phyloP scores from a whole-genome alignment of 2,329 filamentous ascomycete genomes.

The Nothomitra cinnamomea region DNA sequence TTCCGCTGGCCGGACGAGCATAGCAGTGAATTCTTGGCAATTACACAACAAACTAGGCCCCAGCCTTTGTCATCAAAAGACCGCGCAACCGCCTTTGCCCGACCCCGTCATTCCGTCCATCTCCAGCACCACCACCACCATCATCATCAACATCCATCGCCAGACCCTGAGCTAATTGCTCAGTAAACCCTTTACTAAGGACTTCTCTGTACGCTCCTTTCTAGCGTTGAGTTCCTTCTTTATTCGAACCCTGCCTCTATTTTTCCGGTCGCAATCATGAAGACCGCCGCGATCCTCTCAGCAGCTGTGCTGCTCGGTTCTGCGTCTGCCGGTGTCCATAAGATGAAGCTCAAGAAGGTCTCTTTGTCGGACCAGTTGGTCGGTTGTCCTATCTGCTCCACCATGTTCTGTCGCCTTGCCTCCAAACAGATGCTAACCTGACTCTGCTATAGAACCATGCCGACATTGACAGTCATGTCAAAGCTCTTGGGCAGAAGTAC shows the following conservation, averaged over 20 bases:
- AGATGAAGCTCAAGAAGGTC: constrained; percentile 95
- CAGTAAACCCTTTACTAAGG: neutral
- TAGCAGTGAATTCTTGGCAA: neutral
- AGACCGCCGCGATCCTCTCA: constrained; percentile 64
- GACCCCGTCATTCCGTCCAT: neutral
- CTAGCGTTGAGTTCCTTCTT: neutral
- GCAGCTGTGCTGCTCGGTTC: constrained; percentile 66
- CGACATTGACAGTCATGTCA: constrained; percentile 66
- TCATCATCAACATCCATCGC: neutral
- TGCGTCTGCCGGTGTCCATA: constrained; percentile 75
- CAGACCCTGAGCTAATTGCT: neutral
- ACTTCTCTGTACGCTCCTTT: neutral
- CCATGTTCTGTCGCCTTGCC: neutral
- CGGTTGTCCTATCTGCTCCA: constrained; percentile 23
- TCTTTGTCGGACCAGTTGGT: constrained; percentile 85
- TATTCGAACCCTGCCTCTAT: neutral
- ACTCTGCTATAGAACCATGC: constrained; percentile 42
- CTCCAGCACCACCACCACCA: neutral
- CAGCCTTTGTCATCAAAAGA: no score
- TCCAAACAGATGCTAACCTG: constrained; percentile 2
- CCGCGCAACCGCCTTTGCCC: neutral
- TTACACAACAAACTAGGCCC: no score
- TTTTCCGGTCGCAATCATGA: constrained; percentile 42
- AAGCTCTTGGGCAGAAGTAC: constrained; percentile 87
- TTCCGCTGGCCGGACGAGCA: no score